Conservation (phyloP, 495 filamentous ascomycete species). For the Penicillium silybi region DNA sequence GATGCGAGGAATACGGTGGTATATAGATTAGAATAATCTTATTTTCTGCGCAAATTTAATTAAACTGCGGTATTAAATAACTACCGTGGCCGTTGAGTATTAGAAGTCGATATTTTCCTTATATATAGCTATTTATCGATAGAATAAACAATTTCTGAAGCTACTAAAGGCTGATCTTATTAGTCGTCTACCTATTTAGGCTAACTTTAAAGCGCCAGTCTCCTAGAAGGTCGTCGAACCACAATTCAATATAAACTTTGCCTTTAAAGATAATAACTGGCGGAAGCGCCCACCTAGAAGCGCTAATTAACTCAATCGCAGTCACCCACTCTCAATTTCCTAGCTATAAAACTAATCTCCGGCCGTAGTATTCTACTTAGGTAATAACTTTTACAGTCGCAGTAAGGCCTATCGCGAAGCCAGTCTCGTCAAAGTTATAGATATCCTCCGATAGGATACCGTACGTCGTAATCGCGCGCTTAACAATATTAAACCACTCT, state of each 20-base stretch:
- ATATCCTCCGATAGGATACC: not conserved
- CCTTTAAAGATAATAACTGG: constrained; percentile 30
- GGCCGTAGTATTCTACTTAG: constrained; percentile 17
- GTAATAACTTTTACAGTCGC: constrained; percentile 28
- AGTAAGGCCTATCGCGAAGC: constrained; percentile 39
- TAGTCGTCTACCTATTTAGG: constrained; percentile 32
- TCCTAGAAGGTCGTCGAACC: constrained; percentile 24
- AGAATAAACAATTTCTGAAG: constrained; percentile 18
- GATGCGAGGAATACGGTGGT: constrained; percentile 21
- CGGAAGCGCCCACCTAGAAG: constrained; percentile 18
- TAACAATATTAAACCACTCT: not conserved
- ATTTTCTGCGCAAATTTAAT: constrained; percentile 13
- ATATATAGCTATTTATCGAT: not conserved
- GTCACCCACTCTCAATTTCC: constrained; percentile 7
- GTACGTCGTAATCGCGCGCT: not conserved
- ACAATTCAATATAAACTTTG: constrained; percentile 8
- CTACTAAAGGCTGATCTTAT: constrained; percentile 18
- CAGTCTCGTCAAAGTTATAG: constrained; percentile 37
- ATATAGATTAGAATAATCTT: constrained; percentile 25
- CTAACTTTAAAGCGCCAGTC: constrained; percentile 25
- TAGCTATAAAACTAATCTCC: constrained; percentile 22
- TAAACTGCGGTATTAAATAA: constrained; percentile 20
- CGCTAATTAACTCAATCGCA: constrained; percentile 33
- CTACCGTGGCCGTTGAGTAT: constrained; percentile 27
- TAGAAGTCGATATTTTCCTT: constrained; percentile 18